Conservation (phyloP, 2,329 filamentous ascomycete genomes). For the Microascus cirrosus region DNA sequence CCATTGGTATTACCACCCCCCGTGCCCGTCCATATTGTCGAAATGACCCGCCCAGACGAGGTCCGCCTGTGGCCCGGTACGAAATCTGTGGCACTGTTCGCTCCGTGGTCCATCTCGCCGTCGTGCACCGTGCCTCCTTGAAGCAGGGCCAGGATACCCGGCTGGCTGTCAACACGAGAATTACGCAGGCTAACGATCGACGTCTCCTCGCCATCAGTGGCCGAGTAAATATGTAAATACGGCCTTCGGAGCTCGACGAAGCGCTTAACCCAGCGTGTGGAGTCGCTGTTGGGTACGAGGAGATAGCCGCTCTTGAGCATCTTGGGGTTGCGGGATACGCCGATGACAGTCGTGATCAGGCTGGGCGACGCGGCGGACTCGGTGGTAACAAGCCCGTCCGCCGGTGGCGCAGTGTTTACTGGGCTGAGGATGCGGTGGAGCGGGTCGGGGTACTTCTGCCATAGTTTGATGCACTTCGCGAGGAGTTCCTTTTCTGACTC, state of each 20-base stretch:
- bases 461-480: constrained; percentile 50
- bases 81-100: constrained; percentile 22
- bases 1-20: constrained; percentile 21
- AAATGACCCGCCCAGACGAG: constrained; percentile 39
- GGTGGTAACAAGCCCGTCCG: constrained; percentile 40
- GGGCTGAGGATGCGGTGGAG: constrained; percentile 43
- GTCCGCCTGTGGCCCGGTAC: constrained; percentile 36
- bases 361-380: constrained; percentile 42
- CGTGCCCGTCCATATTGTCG: constrained; percentile 41
- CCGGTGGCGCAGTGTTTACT: constrained; percentile 56
- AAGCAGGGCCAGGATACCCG: constrained; percentile 72
- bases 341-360: constrained; percentile 65
- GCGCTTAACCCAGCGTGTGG: constrained; percentile 77
- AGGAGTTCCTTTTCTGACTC: constrained; percentile 35
- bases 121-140: constrained; percentile 33
- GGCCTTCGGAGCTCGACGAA: constrained; percentile 88
- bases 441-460: constrained; percentile 50
- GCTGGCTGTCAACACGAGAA: constrained; percentile 83
- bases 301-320: constrained; percentile 83
- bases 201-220: constrained; percentile 79
- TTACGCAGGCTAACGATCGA: constrained; percentile 82
- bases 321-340: constrained; percentile 68
- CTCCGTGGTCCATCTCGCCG: constrained; percentile 16
- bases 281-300: constrained; percentile 71
- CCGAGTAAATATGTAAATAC: constrained; percentile 83